Evolutionary conservation across 352 stramenopile genomes (phyloP), one percentile per base, ranked within the genome.

Genomic region (Phytophthora vignae): DNA sequence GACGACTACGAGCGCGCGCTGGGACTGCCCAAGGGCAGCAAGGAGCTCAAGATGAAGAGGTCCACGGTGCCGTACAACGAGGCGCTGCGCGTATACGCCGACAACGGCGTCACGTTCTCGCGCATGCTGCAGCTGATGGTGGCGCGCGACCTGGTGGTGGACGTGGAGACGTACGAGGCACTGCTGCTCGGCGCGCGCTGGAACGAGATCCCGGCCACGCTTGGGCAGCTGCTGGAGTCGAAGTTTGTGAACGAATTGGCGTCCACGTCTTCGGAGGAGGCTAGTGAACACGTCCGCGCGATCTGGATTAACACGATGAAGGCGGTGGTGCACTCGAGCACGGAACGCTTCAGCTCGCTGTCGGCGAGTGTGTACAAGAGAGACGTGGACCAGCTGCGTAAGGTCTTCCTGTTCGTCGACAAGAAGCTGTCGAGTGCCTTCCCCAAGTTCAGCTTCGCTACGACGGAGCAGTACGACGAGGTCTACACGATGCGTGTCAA

Each of bases 251-350:
- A 83, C 17, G 42, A 75, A 14, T 76, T 89, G 17, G 72, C 66
- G 2, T 31, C 53, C 0, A 33, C 67, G 4, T 55, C 53, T 8
- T 61, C 60, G 48, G 38, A 56, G 25, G 56, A 65, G 31, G 66
- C 71, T 15, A 90, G 82, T 59, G 60, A 74, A n/a, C 69, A 75
- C 55, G 77, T 90, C 10, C 68, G 73, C 31, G 40, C 48, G 54
- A 65, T 93, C 14, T 94, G 87, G 87, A 50, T 82, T 48, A 85
- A 78, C 25, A 66, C 84, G 27, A 92, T 93, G 84, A 87, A 85
- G 49, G 78, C 84, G 10, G 60, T 93, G 29, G 49, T 82, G 31
- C 81, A 91, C 78, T 92, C 87, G 31, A 87, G 86, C 70, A 84
- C 75, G 1, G 77, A 88, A 22, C 80, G 79, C 17, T 90, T 92